Conservation (phyloP, 2,329 filamentous ascomycete species). For the Beauveria sp. region DNA sequence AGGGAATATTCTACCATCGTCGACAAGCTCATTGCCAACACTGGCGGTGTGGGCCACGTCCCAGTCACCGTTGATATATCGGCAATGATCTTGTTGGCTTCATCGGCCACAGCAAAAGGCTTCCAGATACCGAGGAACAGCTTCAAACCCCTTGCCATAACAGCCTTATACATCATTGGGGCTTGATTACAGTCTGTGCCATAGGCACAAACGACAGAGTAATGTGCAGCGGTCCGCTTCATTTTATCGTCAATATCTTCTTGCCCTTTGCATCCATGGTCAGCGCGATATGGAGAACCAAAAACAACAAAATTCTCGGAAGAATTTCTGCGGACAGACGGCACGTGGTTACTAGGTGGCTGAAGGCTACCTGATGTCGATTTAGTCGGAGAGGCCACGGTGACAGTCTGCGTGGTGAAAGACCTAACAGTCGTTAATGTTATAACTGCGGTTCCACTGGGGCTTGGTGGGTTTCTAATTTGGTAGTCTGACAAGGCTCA, state of each 20-base stretch:
- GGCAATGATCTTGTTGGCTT: conserved; percentile 53
- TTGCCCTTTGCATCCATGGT: conserved; percentile 58
- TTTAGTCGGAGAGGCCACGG: background rate
- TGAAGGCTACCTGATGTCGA: background rate
- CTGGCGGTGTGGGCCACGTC: conserved; percentile 60
- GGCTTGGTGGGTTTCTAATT: background rate
- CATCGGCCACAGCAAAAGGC: conserved; percentile 44
- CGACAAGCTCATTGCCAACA: conserved; percentile 76
- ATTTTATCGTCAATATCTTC: conserved; percentile 60
- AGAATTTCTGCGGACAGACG: background rate
- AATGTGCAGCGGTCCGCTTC: conserved; percentile 40
- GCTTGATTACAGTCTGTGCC: conserved; percentile 74
- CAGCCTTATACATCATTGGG: conserved; percentile 52
- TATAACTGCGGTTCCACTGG: conserved; percentile 1
- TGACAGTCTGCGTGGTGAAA: conserved; percentile 6
- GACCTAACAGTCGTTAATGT: background rate
- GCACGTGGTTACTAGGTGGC: background rate
- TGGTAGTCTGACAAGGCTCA: conserved; percentile 7
- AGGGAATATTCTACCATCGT: conserved; percentile 48
- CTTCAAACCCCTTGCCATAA: conserved; percentile 56
- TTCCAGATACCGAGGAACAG: conserved; percentile 71
- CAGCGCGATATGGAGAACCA: conserved; percentile 42
- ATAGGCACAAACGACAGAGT: conserved; percentile 65
- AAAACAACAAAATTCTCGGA: conserved; percentile 32
- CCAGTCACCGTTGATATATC: conserved; percentile 61